phyloP scores from a whole-genome alignment of 768 basidiomycete genomes.

The Rickenella mellea region DNA sequence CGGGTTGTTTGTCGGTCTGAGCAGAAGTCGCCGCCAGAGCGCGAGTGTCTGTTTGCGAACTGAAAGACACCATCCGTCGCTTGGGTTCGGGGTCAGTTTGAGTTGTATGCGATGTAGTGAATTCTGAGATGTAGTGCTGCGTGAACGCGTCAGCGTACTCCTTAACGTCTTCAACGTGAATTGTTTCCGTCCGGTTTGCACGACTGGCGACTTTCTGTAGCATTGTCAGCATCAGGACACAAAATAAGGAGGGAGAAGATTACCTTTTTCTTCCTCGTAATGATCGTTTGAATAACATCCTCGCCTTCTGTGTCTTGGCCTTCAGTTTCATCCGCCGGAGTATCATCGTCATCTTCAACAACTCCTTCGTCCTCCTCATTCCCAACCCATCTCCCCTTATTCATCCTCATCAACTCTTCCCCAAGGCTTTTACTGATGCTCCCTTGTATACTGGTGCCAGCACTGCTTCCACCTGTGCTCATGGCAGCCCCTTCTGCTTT shows the following conservation, averaged over 20 bases:
- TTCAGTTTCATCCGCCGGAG: background rate
- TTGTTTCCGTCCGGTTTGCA: slow-evolving; percentile 31
- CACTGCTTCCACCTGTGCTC: slow-evolving; percentile 29
- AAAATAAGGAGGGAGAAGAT: slow-evolving; percentile 9
- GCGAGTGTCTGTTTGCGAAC: slow-evolving; percentile 46
- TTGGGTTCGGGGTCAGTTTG: slow-evolving; percentile 60
- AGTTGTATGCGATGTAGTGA: slow-evolving; percentile 32
- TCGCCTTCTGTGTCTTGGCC: slow-evolving; percentile 49
- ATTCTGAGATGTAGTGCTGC: slow-evolving; percentile 56
- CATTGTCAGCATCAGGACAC: background rate
- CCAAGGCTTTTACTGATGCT: slow-evolving; percentile 69
- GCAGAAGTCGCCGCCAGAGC: slow-evolving; percentile 16
- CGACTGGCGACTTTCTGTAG: slow-evolving; percentile 61
- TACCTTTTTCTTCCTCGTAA: slow-evolving; percentile 75
- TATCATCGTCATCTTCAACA: slow-evolving; percentile 30
- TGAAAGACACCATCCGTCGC: slow-evolving; percentile 34
- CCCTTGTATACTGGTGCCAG: slow-evolving; percentile 37
- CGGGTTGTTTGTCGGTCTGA: slow-evolving; percentile 24
- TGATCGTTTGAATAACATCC: slow-evolving; percentile 80
- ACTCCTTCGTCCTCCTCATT: slow-evolving; percentile 20
- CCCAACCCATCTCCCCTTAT: slow-evolving; percentile 35
- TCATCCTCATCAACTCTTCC: slow-evolving; percentile 53
- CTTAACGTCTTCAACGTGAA: slow-evolving; percentile 47
- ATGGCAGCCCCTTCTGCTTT: slow-evolving; percentile 26
- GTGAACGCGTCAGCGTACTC: slow-evolving; percentile 70